Conservation (phyloP, 768 basidiomycete genomes). For the Astraeus odoratus region DNA sequence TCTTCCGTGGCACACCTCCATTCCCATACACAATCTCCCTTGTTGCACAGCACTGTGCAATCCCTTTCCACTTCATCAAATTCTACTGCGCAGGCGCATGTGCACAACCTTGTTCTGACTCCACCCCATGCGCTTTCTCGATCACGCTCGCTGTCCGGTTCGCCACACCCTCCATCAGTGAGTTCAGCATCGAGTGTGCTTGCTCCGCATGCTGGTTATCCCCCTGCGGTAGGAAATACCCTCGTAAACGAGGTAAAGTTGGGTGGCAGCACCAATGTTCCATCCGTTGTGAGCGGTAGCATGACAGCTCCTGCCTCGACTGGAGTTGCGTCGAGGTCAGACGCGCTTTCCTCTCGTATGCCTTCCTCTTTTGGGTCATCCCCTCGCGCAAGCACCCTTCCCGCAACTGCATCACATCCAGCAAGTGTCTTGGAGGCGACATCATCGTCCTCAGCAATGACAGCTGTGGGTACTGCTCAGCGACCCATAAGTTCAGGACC, state of each 20-base stretch:
- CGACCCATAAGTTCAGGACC: constrained; percentile 13
- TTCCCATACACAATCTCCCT: constrained; percentile 16
- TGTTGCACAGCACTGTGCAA: constrained; percentile 10
- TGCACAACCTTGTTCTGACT: constrained; percentile 15
- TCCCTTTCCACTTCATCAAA: constrained; percentile 11
- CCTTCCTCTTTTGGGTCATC: constrained; percentile 12
- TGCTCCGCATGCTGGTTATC: constrained; percentile 8
- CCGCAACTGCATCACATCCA: constrained; percentile 13
- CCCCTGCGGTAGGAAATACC: background rate
- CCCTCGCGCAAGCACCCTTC: background rate
- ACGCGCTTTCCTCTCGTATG: constrained; percentile 20
- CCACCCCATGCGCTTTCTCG: constrained; percentile 19
- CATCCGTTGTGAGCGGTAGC: background rate
- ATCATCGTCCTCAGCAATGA: background rate
- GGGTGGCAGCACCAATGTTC: background rate
- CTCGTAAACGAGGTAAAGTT: background rate
- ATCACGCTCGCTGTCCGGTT: constrained; percentile 24
- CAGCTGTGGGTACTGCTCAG: constrained; percentile 6
- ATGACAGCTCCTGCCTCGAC: background rate
- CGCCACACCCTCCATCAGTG: constrained; percentile 19
- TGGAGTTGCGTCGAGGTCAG: constrained; percentile 4
- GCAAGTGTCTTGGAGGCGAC: constrained; percentile 17
- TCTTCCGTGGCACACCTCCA: constrained; percentile 6
- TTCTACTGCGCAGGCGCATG: background rate
- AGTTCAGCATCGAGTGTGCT: constrained; percentile 15